Base-by-base conservation (phyloP, 2,329 filamentous ascomycete genomes). In the Blastomyces silverae region DNA sequence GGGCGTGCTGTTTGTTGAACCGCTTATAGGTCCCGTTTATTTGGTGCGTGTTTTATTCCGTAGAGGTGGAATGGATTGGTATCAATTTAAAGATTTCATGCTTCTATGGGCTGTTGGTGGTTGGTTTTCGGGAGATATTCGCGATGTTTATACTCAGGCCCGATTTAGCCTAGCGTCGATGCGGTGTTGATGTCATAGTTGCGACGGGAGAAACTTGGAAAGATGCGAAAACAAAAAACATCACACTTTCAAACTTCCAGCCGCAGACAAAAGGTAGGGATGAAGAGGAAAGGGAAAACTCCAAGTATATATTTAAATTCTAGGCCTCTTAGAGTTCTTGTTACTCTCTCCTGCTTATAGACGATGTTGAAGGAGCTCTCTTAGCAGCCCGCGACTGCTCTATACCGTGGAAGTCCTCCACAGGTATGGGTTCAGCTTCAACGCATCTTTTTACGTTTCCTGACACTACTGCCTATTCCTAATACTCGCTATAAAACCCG, bases 331-430 rank as follows among this genome's bases (percentile, higher is more conserved):
- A 37, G 13, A 10, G 8, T 11, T 25, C 10, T 15, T 52, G 13
- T 52, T n/a, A 13, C 31, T 58, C 20, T 58, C 55, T 25, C 20
- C n/a, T 58, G 2, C 34, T 42, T 10, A 52, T 25, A 25, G n/a
- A 52, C 22, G 20, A 48, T 52, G 22, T 52, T 39, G 31, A 58
- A 48, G 25, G 44, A 46, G 25, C 25, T 31, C 13, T 10, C n/a
- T 8, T 59, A 59, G 58, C 58, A 60, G 58, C 20, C 58, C 58
- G 39, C 42, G 58, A 60, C 58, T 60, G 58, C 58, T 48, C 25
- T 17, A 15, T 20, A 10, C 44, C 56, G 3, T 37, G 11, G 15
- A 59, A 25, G 10, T 28, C 10, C n/a, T 22, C 37, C 22, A 22
- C 56, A 17, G 25, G n/a, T n/a, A 59, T 44, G 56, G 44, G 15